Conservation (phyloP, 2,329 filamentous ascomycete genomes). For the Aspergillus udagawae region DNA sequence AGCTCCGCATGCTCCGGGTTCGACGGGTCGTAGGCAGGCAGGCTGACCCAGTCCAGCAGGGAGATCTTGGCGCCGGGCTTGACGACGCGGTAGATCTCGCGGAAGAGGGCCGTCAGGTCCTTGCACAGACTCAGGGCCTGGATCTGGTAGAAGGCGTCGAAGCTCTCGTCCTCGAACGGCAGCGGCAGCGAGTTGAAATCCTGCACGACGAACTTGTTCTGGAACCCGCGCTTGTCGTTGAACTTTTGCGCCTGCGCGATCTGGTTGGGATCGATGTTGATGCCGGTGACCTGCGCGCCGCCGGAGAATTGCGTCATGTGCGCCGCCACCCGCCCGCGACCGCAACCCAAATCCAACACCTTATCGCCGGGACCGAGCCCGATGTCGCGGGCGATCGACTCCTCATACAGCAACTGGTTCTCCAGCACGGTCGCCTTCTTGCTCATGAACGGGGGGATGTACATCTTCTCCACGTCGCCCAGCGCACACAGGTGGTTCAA, state of each 20-base stretch:
- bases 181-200: constrained; percentile 52
- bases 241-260: constrained; percentile 45
- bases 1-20: constrained; percentile 48
- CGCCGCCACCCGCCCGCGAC: constrained; percentile 51
- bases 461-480: constrained; percentile 57
- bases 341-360: constrained; percentile 52
- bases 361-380: constrained; percentile 43
- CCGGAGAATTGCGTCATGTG: constrained; percentile 51
- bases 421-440: constrained; percentile 47
- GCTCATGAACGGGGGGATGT: constrained; percentile 54
- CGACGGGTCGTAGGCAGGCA: constrained; percentile 47
- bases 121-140: constrained; percentile 55
- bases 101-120: constrained; percentile 45
- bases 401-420: constrained; percentile 53
- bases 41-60: constrained; percentile 52
- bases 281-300: constrained; percentile 47
- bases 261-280: constrained; percentile 55
- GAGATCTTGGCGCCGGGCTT: constrained; percentile 51
- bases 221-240: constrained; percentile 43
- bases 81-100: constrained; percentile 48
- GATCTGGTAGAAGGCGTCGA: constrained; percentile 56
- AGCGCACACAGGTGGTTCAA: constrained; percentile 54
- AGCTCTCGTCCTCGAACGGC: constrained; percentile 47
- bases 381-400: constrained; percentile 48
- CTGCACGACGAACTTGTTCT: constrained; percentile 47